Evolutionary conservation across 2,329 filamentous ascomycete genomes (phyloP), one percentile per base, ranked within the genome.

Genomic region (Stachybotrys elegans): DNA sequence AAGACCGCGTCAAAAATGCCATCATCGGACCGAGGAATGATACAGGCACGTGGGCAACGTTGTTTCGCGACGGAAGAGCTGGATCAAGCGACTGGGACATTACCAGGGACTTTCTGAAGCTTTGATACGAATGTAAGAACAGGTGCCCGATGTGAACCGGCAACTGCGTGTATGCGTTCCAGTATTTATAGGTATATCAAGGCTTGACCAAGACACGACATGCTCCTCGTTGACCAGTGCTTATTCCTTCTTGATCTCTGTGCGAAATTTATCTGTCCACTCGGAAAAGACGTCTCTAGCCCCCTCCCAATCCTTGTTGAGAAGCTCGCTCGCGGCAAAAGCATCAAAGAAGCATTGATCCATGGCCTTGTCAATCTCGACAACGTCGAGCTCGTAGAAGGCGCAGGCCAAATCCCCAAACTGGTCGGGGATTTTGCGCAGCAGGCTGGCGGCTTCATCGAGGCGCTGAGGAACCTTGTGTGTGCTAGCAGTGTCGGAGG

Each of bases 281-380:
- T 77, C 71, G 0, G 83, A 85, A 57, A 94, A 95, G 55, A 85
- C 87, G 56, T 95, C 90, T 16, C 78, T 72, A 38, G 75, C 65
- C 0, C 76, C 83, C 3, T 76, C 65, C 86, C 86, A 91, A 17
- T 73, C 71, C 46, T 71, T 67, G 40, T 69, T 68, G 12, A 88
- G 63, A 39, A 83, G 57, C 44, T 78, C 73, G 0, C 76, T 72
- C 0, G 74, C 76, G 1, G 64, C 68, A 51, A 77, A 76, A 0
- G 84, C 82, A 41, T 81, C 75, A 2, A 70, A 66, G 47, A 83
- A 80, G 53, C 83, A 83, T 32, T 73, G 69, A 5, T 77, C 71
- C 67, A 88, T 74, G 19, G 67, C 66, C 6, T 63, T 60, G 53
- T 83, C 81, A 36, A 86, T 84, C 21, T 77, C 71, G 1, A 68